phyloP scores from a whole-genome alignment of 176 grass and related monocot species.

The Sorghum bicolor region Sorghum_bicolor_NCBIv3 NC_012871.2:68323001-68323500 shows the following conservation, averaged over 20 bases:
- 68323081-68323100: neutral
- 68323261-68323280: neutral
- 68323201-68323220: neutral
- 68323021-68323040: neutral
- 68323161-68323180: neutral
- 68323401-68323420: neutral
- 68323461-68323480: neutral
- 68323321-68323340: neutral
- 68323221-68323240: neutral
- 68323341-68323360: neutral
- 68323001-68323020: neutral
- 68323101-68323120: neutral
- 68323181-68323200: neutral
- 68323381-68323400: neutral
- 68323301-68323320: neutral
- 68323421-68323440: neutral
- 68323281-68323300: neutral
- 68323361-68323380: neutral
- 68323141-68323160: neutral
- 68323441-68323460: neutral
- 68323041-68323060: neutral
- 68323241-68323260: neutral
- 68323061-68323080: neutral
- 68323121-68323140: neutral
- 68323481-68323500: neutral